These are phyloP conservation scores for Thelonectria discophora DNA, from an alignment of 2,329 filamentous ascomycete genomes.

Conservation along the genomic window DNA sequence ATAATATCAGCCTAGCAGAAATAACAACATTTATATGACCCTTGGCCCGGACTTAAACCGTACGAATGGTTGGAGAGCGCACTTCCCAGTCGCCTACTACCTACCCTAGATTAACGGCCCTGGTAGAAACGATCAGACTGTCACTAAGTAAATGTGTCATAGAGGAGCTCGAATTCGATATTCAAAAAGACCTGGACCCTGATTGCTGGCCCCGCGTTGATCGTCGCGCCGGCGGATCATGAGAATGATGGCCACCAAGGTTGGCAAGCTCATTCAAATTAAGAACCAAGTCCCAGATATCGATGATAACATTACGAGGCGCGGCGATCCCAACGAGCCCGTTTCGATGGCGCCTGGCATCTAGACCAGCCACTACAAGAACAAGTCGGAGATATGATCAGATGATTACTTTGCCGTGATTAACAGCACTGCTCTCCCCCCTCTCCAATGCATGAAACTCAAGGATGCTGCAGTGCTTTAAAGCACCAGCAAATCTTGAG, in stretches of 20 bases:
- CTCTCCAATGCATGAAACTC: conserved; percentile 32
- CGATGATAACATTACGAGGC: conserved; percentile 9
- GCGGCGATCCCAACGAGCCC: not conserved
- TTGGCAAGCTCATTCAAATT: conserved; percentile 16
- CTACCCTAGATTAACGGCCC: conserved; percentile 22
- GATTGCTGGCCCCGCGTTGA: conserved; percentile 37
- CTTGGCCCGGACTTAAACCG: conserved; percentile 21
- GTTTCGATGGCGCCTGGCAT: conserved; percentile 5
- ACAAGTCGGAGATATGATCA: not conserved
- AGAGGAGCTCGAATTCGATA: conserved; percentile 34
- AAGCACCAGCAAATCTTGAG: conserved; percentile 42
- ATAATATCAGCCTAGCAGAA: not conserved
- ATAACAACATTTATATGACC: conserved; percentile 1
- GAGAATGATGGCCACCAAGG: conserved; percentile 20
- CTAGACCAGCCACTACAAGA: conserved; percentile 6
- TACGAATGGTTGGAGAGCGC: conserved; percentile 35
- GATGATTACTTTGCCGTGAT: conserved; percentile 35
- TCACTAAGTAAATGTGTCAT: conserved; percentile 32
- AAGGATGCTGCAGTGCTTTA: conserved; percentile 41
- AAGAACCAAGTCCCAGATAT: conserved; percentile 30
- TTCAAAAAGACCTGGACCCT: not conserved
- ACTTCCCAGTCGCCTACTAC: rapidly evolving
- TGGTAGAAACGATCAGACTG: conserved; percentile 36
- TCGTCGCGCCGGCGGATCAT: conserved; percentile 30
- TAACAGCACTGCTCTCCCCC: conserved; percentile 31